Base-by-base conservation (phyloP, 2,329 filamentous ascomycete species). In the Talaromyces albobiverticillius region DNA sequence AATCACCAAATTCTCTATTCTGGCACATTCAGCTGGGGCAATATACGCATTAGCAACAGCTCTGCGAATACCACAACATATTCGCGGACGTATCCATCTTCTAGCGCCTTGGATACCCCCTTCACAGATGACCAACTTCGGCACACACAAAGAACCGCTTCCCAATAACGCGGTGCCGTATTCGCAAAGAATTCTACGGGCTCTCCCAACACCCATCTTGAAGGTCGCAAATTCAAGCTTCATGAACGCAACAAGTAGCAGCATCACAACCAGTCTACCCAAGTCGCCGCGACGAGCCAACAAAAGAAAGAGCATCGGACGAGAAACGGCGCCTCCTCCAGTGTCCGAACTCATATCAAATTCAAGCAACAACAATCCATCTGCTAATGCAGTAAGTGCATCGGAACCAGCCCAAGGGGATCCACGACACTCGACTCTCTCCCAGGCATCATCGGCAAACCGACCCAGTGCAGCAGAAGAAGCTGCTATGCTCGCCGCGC, bases 1-100 rank as follows among this genome's bases (percentile, higher is more conserved):
- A 62, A 95, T 99, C 59, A 94, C 87, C 10, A 95, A 96, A 62
- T 99, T 99, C 68, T 97, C 93, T 6, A 89, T 99, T 18, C 81
- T 99, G 1, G 94, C 94, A 2, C 94, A 99, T 71, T 97, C 93
- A 0, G 94, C 94, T 1, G 94, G 94, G 14, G 93, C 94, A n/a
- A 95, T 99, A 50, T 99, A 99, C 67, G 94, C 94, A 2, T 82
- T 99, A 16, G 94, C 94, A 0, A 97, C 94, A 0, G 94, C 94
- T 0, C 79, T 99, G 42, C 89, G 94, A 42, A 95, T 99, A 83
- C 94, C 94, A 3, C 92, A 96, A 64, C 90, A 96, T 66, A 95
- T 99, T 57, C 87, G 92, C 5, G 94, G 94, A 18, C 87, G 90
- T 51, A 94, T 99, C 53, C 94, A 99, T 71, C 82, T 99, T 2